phyloP scores from a whole-genome alignment of 192 early-diverging fungal species.

The Coemansia furcata region DNA sequence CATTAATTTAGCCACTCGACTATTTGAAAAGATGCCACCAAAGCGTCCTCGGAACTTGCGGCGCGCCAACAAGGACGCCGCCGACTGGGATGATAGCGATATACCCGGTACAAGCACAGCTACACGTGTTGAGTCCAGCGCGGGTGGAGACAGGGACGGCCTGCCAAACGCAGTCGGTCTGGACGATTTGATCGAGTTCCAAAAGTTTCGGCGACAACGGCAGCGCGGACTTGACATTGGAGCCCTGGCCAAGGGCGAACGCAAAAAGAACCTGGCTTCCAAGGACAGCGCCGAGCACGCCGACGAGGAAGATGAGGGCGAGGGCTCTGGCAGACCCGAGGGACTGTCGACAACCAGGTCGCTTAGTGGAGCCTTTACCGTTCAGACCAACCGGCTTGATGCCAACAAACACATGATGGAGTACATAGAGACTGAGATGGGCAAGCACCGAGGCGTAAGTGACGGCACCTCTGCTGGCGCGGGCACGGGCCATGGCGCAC shows the following conservation, averaged over 20 bases:
- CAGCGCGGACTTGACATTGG: slow-evolving; percentile 23
- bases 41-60: slow-evolving; percentile 46
- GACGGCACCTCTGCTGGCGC: neutral
- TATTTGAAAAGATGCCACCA: slow-evolving; percentile 32
- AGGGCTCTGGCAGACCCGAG: slow-evolving; percentile 2
- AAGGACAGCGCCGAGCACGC: slow-evolving; percentile 1
- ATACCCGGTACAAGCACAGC: neutral
- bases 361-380: slow-evolving; percentile 63
- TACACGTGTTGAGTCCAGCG: slow-evolving; percentile 44
- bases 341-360: slow-evolving; percentile 37
- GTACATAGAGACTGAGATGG: slow-evolving; percentile 75
- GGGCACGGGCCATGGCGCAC: neutral
- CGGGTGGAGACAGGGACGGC: slow-evolving; percentile 36
- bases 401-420: slow-evolving; percentile 85
- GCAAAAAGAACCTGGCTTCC: slow-evolving; percentile 4
- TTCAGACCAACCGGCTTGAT: slow-evolving; percentile 72
- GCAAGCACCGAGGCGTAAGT: slow-evolving; percentile 21
- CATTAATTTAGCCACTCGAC: neutral
- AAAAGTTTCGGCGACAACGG: slow-evolving; percentile 12
- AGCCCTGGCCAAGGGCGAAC: slow-evolving; percentile 21
- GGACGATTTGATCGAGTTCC: slow-evolving; percentile 26
- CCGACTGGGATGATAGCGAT: slow-evolving; percentile 37
- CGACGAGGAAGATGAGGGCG: slow-evolving; percentile 27
- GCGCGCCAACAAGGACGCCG: slow-evolving; percentile 10
- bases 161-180: slow-evolving; percentile 11